Evolutionary conservation across 305 asterid genomes (phyloP), one percentile per base, ranked within the genome.

Genomic region (Fraxinus angustifolia): DNA sequence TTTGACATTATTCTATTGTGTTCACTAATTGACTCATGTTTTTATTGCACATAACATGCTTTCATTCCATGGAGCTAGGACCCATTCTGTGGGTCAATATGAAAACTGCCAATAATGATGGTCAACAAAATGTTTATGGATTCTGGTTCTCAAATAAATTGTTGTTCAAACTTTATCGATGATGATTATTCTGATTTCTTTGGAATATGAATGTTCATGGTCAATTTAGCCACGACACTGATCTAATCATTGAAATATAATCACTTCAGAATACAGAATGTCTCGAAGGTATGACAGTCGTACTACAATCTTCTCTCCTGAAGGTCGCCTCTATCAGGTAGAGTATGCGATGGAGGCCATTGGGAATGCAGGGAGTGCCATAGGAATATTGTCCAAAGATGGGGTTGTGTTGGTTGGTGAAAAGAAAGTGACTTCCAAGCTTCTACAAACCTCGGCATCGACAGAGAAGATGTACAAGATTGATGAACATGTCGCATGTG

Each of bases 341-440:
- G 89, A 88, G 84, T 88, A 88, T 78, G 91, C 91, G 12, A 88
- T 88, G 91, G 91, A 88, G 86, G 91, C 91, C 4, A 88, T 88
- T 77, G 91, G 91, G 70, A 88, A 88, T 81, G 91, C 91, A 19
- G 91, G 91, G 42, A 86, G 89, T 76, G 89, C 91, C 50, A 86
- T 88, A 53, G 91, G 91, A 50, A 86, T 88, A 76, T 72, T 88
- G 76, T 82, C 91, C 1, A 86, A 79, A 79, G 89, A 88, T 36
- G 91, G 91, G 75, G 91, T 88, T 17, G 83, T 88, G 23, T 71
- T 88, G 81, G 91, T 84, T 35, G 91, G 91, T 21, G 91, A 88
- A 72, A 88, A 88, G 87, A 88, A 88, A 79, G 91, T 88, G 14
- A 88, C 89, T 26, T 88, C 91, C 53, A 88, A 88, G 80, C 91